These are phyloP conservation scores for Auricularia sp. DNA, from an alignment of 768 basidiomycete genomes.

Conservation along the genomic window DNA sequence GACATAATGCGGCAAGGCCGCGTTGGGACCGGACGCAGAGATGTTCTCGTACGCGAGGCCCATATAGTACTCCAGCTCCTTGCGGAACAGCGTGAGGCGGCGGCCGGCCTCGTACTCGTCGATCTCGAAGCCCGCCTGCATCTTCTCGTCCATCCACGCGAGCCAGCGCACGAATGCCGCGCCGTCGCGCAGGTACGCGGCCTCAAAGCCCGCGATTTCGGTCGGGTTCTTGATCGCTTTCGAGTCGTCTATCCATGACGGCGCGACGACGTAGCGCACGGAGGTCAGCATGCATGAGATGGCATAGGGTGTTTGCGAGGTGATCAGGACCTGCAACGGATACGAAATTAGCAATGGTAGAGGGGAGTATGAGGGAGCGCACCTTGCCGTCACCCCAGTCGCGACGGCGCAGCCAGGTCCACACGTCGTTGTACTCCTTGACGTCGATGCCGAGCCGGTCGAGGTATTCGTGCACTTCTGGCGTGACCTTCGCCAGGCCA, in stretches of 20 bases:
- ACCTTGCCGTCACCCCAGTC: constrained; percentile 78
- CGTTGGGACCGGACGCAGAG: constrained; percentile 82
- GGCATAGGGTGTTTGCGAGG: constrained; percentile 67
- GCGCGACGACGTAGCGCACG: constrained; percentile 64
- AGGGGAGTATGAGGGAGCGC: constrained; percentile 8
- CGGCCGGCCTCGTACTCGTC: constrained; percentile 90
- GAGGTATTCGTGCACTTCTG: constrained; percentile 50
- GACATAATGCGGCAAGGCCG: constrained; percentile 89
- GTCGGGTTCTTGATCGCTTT: constrained; percentile 83
- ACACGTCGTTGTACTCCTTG: constrained; percentile 64
- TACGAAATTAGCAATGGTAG: constrained; percentile 1
- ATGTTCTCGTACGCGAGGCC: constrained; percentile 87
- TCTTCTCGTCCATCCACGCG: constrained; percentile 80
- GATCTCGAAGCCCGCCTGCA: constrained; percentile 66
- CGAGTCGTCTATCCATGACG: constrained; percentile 61
- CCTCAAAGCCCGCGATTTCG: constrained; percentile 72
- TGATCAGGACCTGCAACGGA: constrained; percentile 45
- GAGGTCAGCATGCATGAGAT: constrained; percentile 79
- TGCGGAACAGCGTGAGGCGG: constrained; percentile 66
- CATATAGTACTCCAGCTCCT: constrained; percentile 62
- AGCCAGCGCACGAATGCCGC: constrained; percentile 78
- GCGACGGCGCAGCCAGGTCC: constrained; percentile 63
- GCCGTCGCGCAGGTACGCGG: constrained; percentile 86
- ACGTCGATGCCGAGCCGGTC: constrained; percentile 43
- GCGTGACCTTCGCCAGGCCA: constrained; percentile 52